phyloP scores from a whole-genome alignment of 768 basidiomycete species.

The Rhodotorula babjevae region DNA sequence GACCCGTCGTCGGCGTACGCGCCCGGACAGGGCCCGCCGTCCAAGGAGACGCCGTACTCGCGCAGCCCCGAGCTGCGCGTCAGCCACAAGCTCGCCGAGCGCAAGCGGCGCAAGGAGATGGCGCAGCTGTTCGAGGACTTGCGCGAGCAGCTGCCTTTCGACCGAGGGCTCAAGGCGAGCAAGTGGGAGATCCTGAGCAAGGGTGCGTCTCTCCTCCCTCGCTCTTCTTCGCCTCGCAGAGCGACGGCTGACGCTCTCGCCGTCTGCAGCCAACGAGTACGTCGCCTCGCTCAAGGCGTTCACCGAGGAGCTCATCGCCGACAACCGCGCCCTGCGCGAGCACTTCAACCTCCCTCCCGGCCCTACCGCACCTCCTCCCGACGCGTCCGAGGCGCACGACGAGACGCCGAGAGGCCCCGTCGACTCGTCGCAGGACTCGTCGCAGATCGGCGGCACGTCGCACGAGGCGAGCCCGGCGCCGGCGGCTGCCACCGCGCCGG shows the following conservation, averaged over 20 bases:
- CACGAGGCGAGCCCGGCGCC: slow-evolving; percentile 8
- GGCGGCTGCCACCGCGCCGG: neutral
- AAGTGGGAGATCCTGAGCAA: slow-evolving; percentile 99
- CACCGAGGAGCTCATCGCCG: slow-evolving; percentile 19
- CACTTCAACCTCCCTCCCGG: slow-evolving; percentile 18
- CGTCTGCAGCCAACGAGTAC: slow-evolving; percentile 39
- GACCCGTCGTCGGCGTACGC: slow-evolving; percentile 17
- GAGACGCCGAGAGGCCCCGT: neutral
- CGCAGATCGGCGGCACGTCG: neutral
- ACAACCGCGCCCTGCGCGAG: slow-evolving; percentile 28
- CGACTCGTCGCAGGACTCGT: neutral
- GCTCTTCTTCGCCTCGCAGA: neutral
- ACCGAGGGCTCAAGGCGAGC: slow-evolving; percentile 84
- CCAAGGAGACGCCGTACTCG: slow-evolving; percentile 66
- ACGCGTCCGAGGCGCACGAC: neutral
- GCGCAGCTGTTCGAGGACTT: slow-evolving; percentile 96
- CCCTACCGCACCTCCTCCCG: neutral
- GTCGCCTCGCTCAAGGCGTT: slow-evolving; percentile 31
- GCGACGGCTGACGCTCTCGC: neutral
- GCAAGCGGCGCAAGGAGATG: slow-evolving; percentile 98
- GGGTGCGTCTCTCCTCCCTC: slow-evolving; percentile 54
- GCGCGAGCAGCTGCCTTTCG: slow-evolving; percentile 85
- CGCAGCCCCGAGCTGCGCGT: slow-evolving; percentile 90
- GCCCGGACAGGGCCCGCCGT: neutral
- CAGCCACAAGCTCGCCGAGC: slow-evolving; percentile 93